These are phyloP conservation scores for Pistacia integerrima DNA, from an alignment of 345 rosid genomes.

Conservation along the genomic window DNA sequence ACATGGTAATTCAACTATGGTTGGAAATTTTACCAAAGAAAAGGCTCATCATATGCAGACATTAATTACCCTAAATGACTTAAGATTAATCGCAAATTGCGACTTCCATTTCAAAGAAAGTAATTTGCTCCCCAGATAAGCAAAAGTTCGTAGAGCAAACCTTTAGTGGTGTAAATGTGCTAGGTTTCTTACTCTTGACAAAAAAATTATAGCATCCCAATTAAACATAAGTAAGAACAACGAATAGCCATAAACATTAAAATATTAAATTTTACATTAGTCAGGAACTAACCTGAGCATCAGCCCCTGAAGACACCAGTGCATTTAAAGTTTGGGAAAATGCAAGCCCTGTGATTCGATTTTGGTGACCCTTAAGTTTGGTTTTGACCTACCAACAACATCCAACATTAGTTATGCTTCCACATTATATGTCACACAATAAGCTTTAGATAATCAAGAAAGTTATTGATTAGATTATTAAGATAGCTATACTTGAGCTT, in stretches of 20 bases:
- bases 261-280: background rate
- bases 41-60: no score
- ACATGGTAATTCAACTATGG: no score
- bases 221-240: no score
- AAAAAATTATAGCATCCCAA: no score
- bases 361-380: conserved; percentile 49
- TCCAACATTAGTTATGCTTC: conserved; percentile 2
- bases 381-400: conserved; percentile 57
- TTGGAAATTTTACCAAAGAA: no score
- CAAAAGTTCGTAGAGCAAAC: no score
- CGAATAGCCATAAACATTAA: background rate
- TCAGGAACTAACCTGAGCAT: conserved; percentile 59
- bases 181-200: no score
- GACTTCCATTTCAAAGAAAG: no score
- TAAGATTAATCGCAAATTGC: no score
- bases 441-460: background rate
- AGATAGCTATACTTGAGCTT: background rate
- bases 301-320: conserved; percentile 86
- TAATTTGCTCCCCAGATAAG: no score
- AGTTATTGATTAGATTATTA: background rate
- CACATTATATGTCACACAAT: background rate
- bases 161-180: no score
- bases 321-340: conserved; percentile 67
- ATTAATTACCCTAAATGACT: no score
- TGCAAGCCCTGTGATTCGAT: conserved; percentile 78